Evolutionary conservation across 257 asterid species (phyloP).

Genomic region (Dorcoceras hygrometricum): DNA sequence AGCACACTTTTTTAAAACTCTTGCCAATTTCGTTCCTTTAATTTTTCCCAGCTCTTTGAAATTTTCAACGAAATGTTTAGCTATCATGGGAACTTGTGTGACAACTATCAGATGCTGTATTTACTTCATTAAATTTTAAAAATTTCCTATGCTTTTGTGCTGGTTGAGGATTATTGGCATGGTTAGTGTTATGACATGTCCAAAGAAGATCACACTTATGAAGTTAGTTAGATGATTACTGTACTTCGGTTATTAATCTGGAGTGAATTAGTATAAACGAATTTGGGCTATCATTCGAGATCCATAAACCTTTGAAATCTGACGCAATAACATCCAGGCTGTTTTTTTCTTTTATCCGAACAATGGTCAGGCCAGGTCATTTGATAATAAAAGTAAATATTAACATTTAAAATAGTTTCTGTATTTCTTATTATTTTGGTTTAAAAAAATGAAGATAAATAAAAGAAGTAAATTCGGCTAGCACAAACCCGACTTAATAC

Average conservation of each 20-base stretch:
- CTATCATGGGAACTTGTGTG: not conserved
- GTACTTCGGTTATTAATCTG: not conserved
- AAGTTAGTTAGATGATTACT: not conserved
- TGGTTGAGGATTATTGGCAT: not conserved
- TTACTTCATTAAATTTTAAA: not conserved
- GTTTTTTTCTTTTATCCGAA: not conserved
- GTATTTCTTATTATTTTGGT: too few species aligned
- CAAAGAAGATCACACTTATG: not conserved
- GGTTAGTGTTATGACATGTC: not conserved
- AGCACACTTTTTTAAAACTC: not conserved
- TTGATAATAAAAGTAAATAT: too few species aligned
- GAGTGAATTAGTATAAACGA: not conserved
- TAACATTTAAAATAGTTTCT: not conserved
- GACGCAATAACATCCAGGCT: not conserved
- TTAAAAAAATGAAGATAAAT: not conserved
- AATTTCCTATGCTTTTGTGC: not conserved
- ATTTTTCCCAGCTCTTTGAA: too few species aligned
- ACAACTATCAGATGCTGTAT: not conserved
- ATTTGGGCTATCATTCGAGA: not conserved
- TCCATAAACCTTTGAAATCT: not conserved
- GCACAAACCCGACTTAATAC: not conserved
- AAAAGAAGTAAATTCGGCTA: not conserved
- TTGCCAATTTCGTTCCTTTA: not conserved
- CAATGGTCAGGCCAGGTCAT: not conserved
- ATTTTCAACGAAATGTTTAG: not conserved